Conservation (phyloP, 495 filamentous ascomycete genomes). For the Daldinia caldariorum region DNA sequence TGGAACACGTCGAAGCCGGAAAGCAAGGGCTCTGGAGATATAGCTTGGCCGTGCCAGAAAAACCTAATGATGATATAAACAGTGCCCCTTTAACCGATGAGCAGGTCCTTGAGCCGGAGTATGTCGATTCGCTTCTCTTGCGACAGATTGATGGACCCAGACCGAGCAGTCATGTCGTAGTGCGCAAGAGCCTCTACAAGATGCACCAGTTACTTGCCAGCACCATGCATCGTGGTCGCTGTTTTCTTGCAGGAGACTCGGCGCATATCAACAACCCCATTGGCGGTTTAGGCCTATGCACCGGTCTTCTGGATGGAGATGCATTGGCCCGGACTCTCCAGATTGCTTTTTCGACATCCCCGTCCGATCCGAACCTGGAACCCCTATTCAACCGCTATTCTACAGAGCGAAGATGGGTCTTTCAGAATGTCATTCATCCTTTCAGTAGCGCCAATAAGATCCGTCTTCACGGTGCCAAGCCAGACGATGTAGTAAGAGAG, state of each 20-base stretch:
- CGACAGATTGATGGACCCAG: slow-evolving; percentile 23
- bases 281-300: slow-evolving; percentile 21
- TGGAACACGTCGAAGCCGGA: slow-evolving; percentile 22
- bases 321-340: slow-evolving; percentile 15
- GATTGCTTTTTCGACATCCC: slow-evolving; percentile 10
- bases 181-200: slow-evolving; percentile 28
- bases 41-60: slow-evolving; percentile 19
- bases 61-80: slow-evolving; percentile 10
- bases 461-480: slow-evolving; percentile 16
- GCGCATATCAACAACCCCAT: slow-evolving; percentile 26
- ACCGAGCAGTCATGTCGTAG: slow-evolving; percentile 14
- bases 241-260: slow-evolving; percentile 24
- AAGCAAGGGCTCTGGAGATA: slow-evolving; percentile 21
- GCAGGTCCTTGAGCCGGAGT: slow-evolving; percentile 19
- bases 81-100: slow-evolving; percentile 11
- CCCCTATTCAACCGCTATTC: slow-evolving; percentile 17
- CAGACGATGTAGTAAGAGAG: slow-evolving; percentile 22
- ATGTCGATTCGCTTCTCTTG: slow-evolving; percentile 19
- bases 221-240: slow-evolving; percentile 25
- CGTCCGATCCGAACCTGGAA: slow-evolving; percentile 3
- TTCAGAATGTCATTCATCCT: slow-evolving; percentile 28
- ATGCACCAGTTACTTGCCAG: slow-evolving; percentile 27
- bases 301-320: slow-evolving; percentile 23
- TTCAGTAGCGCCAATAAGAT: slow-evolving; percentile 27
- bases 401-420: slow-evolving; percentile 18